Conservation (phyloP, 768 basidiomycete genomes). For the Boletellus sp. region DNA sequence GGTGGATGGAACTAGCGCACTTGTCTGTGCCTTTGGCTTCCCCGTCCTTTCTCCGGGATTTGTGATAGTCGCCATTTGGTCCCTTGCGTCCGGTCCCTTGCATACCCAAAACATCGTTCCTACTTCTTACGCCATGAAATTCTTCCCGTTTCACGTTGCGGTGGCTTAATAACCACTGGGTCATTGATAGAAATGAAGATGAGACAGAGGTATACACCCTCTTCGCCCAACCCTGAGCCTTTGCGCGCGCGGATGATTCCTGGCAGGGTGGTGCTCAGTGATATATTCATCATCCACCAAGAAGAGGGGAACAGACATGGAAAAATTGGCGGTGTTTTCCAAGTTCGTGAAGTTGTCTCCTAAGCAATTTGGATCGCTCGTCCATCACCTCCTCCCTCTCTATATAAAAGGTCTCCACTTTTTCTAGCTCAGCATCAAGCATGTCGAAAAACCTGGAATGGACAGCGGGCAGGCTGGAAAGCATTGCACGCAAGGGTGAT, state of each 20-base stretch:
- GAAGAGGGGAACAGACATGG: conserved; percentile 40
- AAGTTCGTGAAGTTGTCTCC: conserved; percentile 72
- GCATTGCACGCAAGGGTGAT: conserved; percentile 43
- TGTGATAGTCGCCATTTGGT: neutral
- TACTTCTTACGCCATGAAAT: neutral
- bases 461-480: conserved; percentile 52
- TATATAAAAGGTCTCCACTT: conserved; percentile 81
- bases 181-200: conserved; percentile 4
- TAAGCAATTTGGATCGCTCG: conserved; percentile 44
- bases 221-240: conserved; percentile 10
- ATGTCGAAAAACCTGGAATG: conserved; percentile 73
- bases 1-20: neutral
- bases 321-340: conserved; percentile 60
- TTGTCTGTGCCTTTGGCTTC: neutral
- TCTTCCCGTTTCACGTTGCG: neutral
- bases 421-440: conserved; percentile 76
- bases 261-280: conserved; percentile 4
- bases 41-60: neutral
- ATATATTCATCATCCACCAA: neutral
- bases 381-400: conserved; percentile 65
- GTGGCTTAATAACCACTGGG: neutral
- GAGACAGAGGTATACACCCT: conserved; percentile 6
- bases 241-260: conserved; percentile 12
- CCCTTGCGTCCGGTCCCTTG: neutral
- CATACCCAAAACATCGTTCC: neutral